Evolutionary conservation across 164 flowering plant species (phyloP).

Genomic region (Tetrastigma voinierianum): DNA sequence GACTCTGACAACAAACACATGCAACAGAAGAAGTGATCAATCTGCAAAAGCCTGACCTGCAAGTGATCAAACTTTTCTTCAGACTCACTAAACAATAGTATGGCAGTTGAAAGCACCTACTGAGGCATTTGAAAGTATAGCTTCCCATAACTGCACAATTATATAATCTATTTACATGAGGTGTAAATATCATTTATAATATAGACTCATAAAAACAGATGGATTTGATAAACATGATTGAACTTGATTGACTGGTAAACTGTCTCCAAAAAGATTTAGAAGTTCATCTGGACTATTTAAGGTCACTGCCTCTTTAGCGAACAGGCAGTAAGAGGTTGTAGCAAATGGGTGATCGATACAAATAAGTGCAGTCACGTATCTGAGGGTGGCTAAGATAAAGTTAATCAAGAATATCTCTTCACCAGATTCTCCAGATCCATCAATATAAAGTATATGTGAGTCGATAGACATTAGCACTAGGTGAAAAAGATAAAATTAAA

Average conservation of each 20-base stretch:
- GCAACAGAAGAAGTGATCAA: neutral
- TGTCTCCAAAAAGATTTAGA: conserved; percentile 88
- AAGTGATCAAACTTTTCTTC: conserved; percentile 88
- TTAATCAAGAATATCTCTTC: no score
- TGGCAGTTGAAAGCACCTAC: conserved; percentile 72
- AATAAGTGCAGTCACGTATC: conserved; percentile 84
- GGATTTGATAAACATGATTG: no score
- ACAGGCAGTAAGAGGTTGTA: conserved; percentile 74
- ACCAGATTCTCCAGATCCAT: no score
- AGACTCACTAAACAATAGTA: conserved; percentile 63
- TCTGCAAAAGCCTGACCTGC: conserved; percentile 48
- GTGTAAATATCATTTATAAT: no score
- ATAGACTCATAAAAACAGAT: no score
- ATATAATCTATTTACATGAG: no score
- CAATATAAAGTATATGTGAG: no score
- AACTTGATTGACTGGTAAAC: conserved; percentile 76
- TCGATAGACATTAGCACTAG: no score
- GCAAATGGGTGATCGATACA: conserved; percentile 73
- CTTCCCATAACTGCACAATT: conserved; percentile 88
- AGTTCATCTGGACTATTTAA: conserved; percentile 86
- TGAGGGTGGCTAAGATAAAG: no score
- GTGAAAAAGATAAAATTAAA: neutral
- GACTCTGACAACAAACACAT: neutral
- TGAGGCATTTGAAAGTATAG: conserved; percentile 74
- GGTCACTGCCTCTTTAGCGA: conserved; percentile 63